Base-by-base conservation (phyloP, 495 filamentous ascomycete species). In the Tuber aestivum region DNA sequence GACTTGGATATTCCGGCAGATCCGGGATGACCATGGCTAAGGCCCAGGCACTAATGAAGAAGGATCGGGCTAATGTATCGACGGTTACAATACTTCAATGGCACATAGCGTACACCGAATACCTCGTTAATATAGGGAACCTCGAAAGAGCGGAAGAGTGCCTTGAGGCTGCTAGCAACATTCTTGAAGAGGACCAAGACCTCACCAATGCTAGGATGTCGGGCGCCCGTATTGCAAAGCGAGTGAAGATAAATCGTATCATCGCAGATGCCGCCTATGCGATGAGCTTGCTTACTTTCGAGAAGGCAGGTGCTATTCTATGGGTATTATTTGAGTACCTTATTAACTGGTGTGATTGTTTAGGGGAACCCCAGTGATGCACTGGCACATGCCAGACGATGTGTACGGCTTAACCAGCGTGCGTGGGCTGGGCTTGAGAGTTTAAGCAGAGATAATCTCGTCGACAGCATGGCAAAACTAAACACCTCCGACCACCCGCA, bases 1-100 rank as follows among this genome's bases (percentile, higher is more conserved):
- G 87, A 32, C 88, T 95, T 73, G 95, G 95, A 40, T 91, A 92
- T 77, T 91, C 91, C 32, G 88, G 87, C 21, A 92, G 92, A 81
- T 93, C 94, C 50, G 89, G 90, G 45, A 83, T 90, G 61, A 82
- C 89, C 2, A 86, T 97, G 32, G 85, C 85, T 4, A 87, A 89
- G 72, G 90, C 92, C 14, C 87, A 86, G 71, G 84, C 85, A 35
- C 86, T 88, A 76, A 74, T 88, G 41, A 79, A 83, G 35, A 82
- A 83, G 32, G 84, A 85, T 0, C 82, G 83, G 44, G 81, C 87
- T 45, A 41, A 38, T 35, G 50, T 82, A 16, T 77, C 81, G 50
- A 74, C 81, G 35, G 68, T 69, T 50, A 85, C 88, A 35, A 84
- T 75, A 42, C 84, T 90, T 72, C 88, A 83, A 72, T 92, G 90